phyloP scores from a whole-genome alignment of 768 basidiomycete species.

The Boletus tylopilopsis region DNA sequence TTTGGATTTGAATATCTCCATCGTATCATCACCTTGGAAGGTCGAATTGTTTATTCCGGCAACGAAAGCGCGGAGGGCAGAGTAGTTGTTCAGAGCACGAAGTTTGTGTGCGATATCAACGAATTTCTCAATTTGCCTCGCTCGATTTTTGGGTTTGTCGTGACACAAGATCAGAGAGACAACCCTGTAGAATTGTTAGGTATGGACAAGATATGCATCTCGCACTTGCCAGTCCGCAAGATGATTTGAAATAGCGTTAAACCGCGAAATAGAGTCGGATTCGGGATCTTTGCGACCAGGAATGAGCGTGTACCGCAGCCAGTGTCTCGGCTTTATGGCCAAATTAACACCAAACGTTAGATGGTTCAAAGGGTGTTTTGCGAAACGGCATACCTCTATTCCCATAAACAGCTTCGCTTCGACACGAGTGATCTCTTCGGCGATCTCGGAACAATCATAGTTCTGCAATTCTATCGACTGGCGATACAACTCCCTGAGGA shows the following conservation, averaged over 20 bases:
- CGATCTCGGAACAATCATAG: constrained; percentile 63
- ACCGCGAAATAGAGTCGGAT: constrained; percentile 66
- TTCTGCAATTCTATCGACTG: constrained; percentile 55
- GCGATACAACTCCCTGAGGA: constrained; percentile 59
- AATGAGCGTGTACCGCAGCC: constrained; percentile 75
- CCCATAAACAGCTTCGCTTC: constrained; percentile 65
- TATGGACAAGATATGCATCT: not conserved
- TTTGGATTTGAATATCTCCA: constrained; percentile 66
- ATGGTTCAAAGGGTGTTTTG: not conserved
- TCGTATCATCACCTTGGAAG: constrained; percentile 71
- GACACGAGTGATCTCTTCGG: constrained; percentile 80
- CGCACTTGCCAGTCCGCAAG: constrained; percentile 71
- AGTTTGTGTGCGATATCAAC: constrained; percentile 79
- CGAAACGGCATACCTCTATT: constrained; percentile 58
- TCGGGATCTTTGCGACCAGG: constrained; percentile 62
- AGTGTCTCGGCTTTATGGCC: constrained; percentile 70
- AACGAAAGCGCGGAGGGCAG: constrained; percentile 88
- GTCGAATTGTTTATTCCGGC: constrained; percentile 87
- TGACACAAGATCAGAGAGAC: constrained; percentile 88
- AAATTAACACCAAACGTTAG: not conserved
- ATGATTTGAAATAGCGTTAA: constrained; percentile 77
- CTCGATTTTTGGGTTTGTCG: constrained; percentile 69
- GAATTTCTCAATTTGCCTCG: constrained; percentile 84
- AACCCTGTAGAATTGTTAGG: constrained; percentile 55
- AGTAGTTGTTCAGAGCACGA: constrained; percentile 87